Evolutionary conservation across 2,329 filamentous ascomycete genomes (phyloP), one percentile per base, ranked within the genome.

Genomic region (Ophiocordyceps polyrhachis-furcata): DNA sequence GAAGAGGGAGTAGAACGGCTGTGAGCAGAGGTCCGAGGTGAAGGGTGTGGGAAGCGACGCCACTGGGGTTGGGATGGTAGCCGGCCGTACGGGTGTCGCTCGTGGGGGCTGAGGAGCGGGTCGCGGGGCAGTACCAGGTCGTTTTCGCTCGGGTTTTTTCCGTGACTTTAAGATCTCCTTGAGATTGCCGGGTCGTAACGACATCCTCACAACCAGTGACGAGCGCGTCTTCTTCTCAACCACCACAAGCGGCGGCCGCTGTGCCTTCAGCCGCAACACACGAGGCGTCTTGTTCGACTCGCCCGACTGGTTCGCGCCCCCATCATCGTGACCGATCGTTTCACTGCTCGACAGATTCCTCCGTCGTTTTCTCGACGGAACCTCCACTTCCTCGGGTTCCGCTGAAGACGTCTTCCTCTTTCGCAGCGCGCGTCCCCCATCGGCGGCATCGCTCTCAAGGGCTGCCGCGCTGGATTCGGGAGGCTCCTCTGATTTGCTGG

Each of bases 1-100:
- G 49, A 83, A 82, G 51, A 95, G 88, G 0, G 84, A 84, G 53
- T 89, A 89, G 56, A 93, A 89, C 1, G 84, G 83, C 48, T 86
- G 81, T 1, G 77, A 76, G 56, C 84, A 88, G 40, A 62, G 64
- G 53, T 75, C 59, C 55, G 71, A 55, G 57, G 73, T 60, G 63
- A 76, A 64, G 61, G 80, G 57, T 61, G 80, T 57, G 59, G 70
- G 75, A 56, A 69, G 70, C 37, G 52, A 48, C 19, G 52, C 46
- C 41, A 53, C 52, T 21, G 52, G 48, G 8, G 50, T 46, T 28
- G 48, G 45, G 5, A 46, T 41, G 7, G 48, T 13, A 3, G 42
- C 40, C 28, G 50, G 50, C 12, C 48, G 40, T 23, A 53, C 46
- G 41, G 54, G 48, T 7, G 51, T 44, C 29, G 49, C 50, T 9